Conservation (phyloP, 768 basidiomycete genomes). For the Xanthoconium stramineum region DNA sequence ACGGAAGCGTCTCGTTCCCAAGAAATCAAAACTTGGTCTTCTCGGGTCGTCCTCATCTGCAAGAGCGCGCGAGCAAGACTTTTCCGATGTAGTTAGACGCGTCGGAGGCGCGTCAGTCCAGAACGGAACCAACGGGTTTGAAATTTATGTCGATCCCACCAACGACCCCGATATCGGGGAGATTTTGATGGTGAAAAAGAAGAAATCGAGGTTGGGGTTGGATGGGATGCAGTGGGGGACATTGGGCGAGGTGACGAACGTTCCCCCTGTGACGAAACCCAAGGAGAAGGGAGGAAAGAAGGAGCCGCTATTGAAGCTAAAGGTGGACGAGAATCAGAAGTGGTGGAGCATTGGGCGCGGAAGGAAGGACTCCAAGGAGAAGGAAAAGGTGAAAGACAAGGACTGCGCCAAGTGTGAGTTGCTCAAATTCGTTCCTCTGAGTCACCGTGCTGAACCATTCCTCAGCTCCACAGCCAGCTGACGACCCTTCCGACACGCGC, state of each 20-base stretch:
- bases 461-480: conserved; percentile 47
- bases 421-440: not conserved
- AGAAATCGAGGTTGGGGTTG: conserved; percentile 60
- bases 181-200: conserved; percentile 73
- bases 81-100: conserved; percentile 59
- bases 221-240: conserved; percentile 58
- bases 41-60: conserved; percentile 31
- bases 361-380: conserved; percentile 70
- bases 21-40: conserved; percentile 65
- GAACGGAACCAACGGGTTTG: conserved; percentile 50
- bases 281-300: conserved; percentile 39
- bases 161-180: conserved; percentile 66
- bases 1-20: conserved; percentile 60
- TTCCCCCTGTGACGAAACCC: conserved; percentile 29
- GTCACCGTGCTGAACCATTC: conserved; percentile 2
- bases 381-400: conserved; percentile 38
- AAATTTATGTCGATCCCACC: conserved; percentile 67
- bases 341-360: conserved; percentile 85
- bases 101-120: conserved; percentile 32
- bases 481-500: conserved; percentile 32
- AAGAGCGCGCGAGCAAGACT: conserved; percentile 40
- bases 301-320: conserved; percentile 35
- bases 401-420: conserved; percentile 36
- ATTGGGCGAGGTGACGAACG: conserved; percentile 60
- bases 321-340: conserved; percentile 51